Conservation (phyloP, 768 basidiomycete species). For the Psilocybe subaeruginosa region DNA sequence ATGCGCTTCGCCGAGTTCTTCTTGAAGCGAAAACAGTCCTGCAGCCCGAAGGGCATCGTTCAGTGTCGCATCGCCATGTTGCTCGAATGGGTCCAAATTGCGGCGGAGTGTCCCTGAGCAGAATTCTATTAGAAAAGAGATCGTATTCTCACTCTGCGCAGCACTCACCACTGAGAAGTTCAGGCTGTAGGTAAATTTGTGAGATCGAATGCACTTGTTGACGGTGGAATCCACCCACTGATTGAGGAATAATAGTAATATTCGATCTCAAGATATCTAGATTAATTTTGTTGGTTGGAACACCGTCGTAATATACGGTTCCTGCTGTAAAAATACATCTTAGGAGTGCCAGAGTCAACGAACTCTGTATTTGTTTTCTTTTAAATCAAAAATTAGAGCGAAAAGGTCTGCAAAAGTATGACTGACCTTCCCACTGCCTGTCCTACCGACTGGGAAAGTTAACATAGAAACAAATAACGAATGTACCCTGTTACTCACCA, state of each 20-base stretch:
- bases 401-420: not conserved
- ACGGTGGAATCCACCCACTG: slow-evolving; percentile 28
- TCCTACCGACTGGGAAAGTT: slow-evolving; percentile 38
- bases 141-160: not conserved
- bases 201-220: not conserved
- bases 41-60: slow-evolving; percentile 45
- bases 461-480: not conserved
- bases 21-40: slow-evolving; percentile 41
- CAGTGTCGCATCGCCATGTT: slow-evolving; percentile 52
- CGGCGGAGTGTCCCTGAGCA: slow-evolving; percentile 47
- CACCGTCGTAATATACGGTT: slow-evolving; percentile 56
- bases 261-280: slow-evolving; percentile 57
- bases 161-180: slow-evolving; percentile 53
- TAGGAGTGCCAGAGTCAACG: slow-evolving; percentile 57
- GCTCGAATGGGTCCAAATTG: slow-evolving; percentile 67
- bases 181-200: slow-evolving; percentile 32
- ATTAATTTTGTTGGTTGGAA: slow-evolving; percentile 50
- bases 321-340: slow-evolving; percentile 61
- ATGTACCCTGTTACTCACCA: slow-evolving; percentile 18
- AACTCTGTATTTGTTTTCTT: slow-evolving; percentile 38
- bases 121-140: not conserved
- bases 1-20: slow-evolving; percentile 48
- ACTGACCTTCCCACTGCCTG: slow-evolving; percentile 47
- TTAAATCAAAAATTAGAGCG: not conserved
- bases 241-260: slow-evolving; percentile 63